phyloP scores from a whole-genome alignment of 2,329 filamentous ascomycete species.

The Neofusicoccum sp. region DNA sequence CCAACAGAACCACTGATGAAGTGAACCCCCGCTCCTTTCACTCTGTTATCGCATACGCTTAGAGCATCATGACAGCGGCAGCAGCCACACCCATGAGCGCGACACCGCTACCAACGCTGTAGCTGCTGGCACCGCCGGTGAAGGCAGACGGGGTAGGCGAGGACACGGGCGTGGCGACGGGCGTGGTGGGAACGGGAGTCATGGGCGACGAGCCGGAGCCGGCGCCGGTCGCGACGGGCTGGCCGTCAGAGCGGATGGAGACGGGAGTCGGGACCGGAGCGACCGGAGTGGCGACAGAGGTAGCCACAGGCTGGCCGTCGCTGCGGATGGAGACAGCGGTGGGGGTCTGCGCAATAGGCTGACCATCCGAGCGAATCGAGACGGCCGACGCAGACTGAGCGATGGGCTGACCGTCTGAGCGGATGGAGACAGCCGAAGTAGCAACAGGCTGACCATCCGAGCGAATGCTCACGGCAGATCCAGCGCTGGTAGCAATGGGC shows the following conservation, averaged over 20 bases:
- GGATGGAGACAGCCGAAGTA: slow-evolving; percentile 9
- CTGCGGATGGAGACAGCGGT: slow-evolving; percentile 18
- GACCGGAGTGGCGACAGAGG: neutral
- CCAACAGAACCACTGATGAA: slow-evolving; percentile 1
- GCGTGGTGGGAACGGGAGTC: slow-evolving; percentile 21
- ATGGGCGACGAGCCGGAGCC: neutral
- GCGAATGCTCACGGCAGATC: slow-evolving; percentile 11
- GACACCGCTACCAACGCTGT: slow-evolving; percentile 9
- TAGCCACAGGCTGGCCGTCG: slow-evolving; percentile 17
- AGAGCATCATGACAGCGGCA: slow-evolving; percentile 19
- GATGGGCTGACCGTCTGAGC: slow-evolving; percentile 21
- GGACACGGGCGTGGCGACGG: slow-evolving; percentile 25
- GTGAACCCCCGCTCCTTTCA: neutral
- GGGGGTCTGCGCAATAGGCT: neutral
- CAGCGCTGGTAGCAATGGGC: neutral
- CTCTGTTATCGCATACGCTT: neutral
- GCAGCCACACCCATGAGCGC: slow-evolving; percentile 16
- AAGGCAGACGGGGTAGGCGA: slow-evolving; percentile 24
- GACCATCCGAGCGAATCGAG: slow-evolving; percentile 24
- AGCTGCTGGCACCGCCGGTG: slow-evolving; percentile 7
- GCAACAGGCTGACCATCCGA: slow-evolving; percentile 14
- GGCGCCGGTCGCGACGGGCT: slow-evolving; percentile 24
- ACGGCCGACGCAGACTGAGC: slow-evolving; percentile 21
- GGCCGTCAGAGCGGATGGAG: slow-evolving; percentile 17
- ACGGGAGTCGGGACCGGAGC: slow-evolving; percentile 7